phyloP scores from a whole-genome alignment of 2,329 filamentous ascomycete species.

The Aspergillus pseudoterreus region DNA sequence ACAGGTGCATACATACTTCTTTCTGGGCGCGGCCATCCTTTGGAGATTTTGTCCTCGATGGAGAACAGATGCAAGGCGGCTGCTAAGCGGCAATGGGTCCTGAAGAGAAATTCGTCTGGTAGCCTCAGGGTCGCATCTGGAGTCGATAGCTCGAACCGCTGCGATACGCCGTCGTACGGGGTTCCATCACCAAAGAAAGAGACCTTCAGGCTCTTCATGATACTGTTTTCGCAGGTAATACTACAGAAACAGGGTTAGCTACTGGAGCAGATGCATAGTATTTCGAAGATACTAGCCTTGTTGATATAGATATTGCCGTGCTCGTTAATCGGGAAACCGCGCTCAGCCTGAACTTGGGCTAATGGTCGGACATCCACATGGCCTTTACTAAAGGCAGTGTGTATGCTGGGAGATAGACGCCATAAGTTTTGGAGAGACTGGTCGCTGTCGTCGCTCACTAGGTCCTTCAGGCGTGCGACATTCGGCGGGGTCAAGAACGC shows the following conservation, averaged over 20 bases:
- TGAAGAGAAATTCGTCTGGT: conserved; percentile 4
- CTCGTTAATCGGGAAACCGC: background rate
- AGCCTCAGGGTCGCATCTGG: background rate
- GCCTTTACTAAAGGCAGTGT: background rate
- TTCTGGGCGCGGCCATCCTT: conserved; percentile 7
- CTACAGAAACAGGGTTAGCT: background rate
- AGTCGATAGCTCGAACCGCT: background rate
- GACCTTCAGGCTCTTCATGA: background rate
- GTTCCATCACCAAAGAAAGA: background rate
- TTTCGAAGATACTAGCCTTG: background rate
- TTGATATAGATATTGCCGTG: background rate
- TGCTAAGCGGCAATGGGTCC: conserved; percentile 10
- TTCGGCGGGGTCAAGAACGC: background rate
- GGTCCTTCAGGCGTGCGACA: background rate
- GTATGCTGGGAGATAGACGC: background rate
- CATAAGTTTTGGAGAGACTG: background rate
- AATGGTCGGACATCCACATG: background rate
- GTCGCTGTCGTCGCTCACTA: background rate
- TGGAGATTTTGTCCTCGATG: conserved; percentile 8
- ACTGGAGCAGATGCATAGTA: background rate
- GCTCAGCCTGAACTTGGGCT: background rate
- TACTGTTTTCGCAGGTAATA: background rate
- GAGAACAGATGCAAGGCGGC: conserved; percentile 12
- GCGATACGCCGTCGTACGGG: background rate
- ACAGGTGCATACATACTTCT: background rate